Evolutionary conservation across 352 stramenopile species (phyloP).

Genomic region (Thalassiosira hispida): DNA sequence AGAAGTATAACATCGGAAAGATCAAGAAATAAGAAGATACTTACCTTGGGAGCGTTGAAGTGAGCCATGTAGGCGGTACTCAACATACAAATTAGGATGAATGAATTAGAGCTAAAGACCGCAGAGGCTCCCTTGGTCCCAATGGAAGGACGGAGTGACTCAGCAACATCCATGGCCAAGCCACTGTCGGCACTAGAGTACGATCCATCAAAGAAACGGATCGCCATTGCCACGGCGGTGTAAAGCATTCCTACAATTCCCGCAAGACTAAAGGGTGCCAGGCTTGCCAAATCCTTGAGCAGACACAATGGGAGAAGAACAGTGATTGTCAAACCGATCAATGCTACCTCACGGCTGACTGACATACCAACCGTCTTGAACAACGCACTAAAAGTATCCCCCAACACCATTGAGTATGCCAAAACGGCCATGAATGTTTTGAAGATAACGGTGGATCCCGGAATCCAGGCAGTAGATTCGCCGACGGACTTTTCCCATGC

Average conservation of each 20-base stretch:
- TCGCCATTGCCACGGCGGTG: conserved; percentile 82
- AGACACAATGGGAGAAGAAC: conserved; percentile 87
- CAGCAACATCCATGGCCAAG: conserved; percentile 54
- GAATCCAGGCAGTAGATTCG: conserved; percentile 77
- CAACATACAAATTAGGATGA: conserved; percentile 89
- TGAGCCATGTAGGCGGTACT: conserved; percentile 87
- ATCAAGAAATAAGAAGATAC: not conserved
- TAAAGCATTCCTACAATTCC: conserved; percentile 79
- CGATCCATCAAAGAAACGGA: conserved; percentile 82
- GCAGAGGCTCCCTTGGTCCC: conserved; percentile 59
- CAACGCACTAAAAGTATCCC: conserved; percentile 81
- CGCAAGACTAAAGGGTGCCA: conserved; percentile 82
- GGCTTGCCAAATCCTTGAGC: conserved; percentile 79
- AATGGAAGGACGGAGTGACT: conserved; percentile 55
- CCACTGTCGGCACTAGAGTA: conserved; percentile 60
- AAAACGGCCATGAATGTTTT: conserved; percentile 85
- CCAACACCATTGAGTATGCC: conserved; percentile 88
- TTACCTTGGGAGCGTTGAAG: conserved; percentile 80
- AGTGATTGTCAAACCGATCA: conserved; percentile 65
- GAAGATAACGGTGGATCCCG: conserved; percentile 72
- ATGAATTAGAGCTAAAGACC: conserved; percentile 64
- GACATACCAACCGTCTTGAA: conserved; percentile 62
- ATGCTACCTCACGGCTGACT: conserved; percentile 54
- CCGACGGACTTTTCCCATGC: conserved; percentile 85
- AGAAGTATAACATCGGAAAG: not conserved